Conservation (phyloP, 2,329 filamentous ascomycete species). For the Sclerotinia spermophila region DNA sequence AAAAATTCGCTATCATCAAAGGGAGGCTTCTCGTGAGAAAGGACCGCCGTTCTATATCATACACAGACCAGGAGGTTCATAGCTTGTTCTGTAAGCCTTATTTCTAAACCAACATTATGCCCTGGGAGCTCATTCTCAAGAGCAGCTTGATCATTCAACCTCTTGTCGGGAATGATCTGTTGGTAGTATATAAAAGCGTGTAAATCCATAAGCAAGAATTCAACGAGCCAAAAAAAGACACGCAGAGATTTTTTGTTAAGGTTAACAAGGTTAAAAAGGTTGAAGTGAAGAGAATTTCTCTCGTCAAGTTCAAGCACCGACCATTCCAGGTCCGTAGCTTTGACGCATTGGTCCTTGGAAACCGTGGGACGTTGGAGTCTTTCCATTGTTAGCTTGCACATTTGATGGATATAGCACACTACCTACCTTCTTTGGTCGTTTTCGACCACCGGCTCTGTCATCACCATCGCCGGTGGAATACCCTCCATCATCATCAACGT, state of each 20-base stretch:
- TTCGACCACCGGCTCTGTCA: slow-evolving; percentile 51
- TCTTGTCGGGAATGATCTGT: slow-evolving; percentile 4
- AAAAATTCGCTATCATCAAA: slow-evolving; percentile 10
- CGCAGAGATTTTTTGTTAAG: neutral
- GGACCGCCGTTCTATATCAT: slow-evolving; percentile 4
- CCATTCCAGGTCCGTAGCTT: slow-evolving; percentile 56
- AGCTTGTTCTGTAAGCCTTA: slow-evolving; percentile 3
- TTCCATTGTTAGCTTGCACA: slow-evolving; percentile 30
- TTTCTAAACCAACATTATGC: slow-evolving; percentile 8
- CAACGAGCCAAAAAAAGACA: slow-evolving; percentile 10
- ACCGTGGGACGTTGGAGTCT: slow-evolving; percentile 30
- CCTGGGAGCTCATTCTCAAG: slow-evolving; percentile 2
- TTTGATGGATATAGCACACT: slow-evolving; percentile 24
- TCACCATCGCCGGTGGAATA: slow-evolving; percentile 72
- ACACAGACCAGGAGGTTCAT: slow-evolving; percentile 4
- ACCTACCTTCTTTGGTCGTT: slow-evolving; percentile 63
- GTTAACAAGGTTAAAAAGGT: neutral
- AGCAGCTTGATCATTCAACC: slow-evolving; percentile 6
- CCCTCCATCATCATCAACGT: slow-evolving; percentile 62
- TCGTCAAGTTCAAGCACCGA: slow-evolving; percentile 45
- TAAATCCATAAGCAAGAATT: slow-evolving; percentile 15
- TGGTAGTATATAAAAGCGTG: slow-evolving; percentile 8
- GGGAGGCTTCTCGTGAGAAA: neutral
- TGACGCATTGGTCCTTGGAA: slow-evolving; percentile 33
- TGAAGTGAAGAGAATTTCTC: slow-evolving; percentile 10